Evolutionary conservation across 2,329 filamentous ascomycete species (phyloP).

Genomic region (Penicillium fuscoglaucum): DNA sequence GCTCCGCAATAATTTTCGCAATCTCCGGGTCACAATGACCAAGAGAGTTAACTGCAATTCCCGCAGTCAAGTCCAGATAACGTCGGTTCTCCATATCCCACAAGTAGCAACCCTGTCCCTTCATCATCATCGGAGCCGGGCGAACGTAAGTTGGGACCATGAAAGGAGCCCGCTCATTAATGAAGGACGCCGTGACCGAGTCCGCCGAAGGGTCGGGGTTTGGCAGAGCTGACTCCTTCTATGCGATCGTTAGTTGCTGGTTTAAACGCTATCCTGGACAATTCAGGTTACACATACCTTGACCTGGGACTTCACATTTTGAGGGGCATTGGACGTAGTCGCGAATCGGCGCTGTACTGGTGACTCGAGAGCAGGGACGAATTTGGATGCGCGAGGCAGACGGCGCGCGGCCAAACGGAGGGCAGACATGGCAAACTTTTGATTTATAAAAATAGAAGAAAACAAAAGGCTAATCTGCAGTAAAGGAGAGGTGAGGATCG

Average conservation of each 20-base stretch:
- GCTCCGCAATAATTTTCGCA: conserved; percentile 70
- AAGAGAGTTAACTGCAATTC: conserved; percentile 91
- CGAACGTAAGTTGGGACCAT: conserved; percentile 97
- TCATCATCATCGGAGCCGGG: conserved; percentile 84
- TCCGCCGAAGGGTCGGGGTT: conserved; percentile 73
- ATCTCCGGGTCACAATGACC: conserved; percentile 87
- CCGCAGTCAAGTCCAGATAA: conserved; percentile 93
- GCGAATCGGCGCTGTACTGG: conserved; percentile 37
- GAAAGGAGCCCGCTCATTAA: conserved; percentile 74
- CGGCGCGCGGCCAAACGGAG: conserved; percentile 39
- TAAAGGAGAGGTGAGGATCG: not conserved
- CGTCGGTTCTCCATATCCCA: conserved; percentile 86
- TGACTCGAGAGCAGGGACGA: conserved; percentile 36
- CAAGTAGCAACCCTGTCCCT: conserved; percentile 81
- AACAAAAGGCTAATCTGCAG: not conserved
- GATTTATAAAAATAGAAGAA: not conserved
- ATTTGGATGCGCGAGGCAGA: conserved; percentile 32
- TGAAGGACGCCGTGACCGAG: conserved; percentile 72
- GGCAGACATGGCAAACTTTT: conserved; percentile 29
- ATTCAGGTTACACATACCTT: conserved; percentile 18
- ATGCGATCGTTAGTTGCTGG: conserved; percentile 4
- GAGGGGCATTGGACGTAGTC: conserved; percentile 32
- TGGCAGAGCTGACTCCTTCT: conserved; percentile 55
- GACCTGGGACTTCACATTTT: conserved; percentile 31
- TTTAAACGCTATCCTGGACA: not conserved